These are phyloP conservation scores for Brasilioporus rufonigricans DNA, from an alignment of 768 basidiomycete species.

Conservation along the genomic window DNA sequence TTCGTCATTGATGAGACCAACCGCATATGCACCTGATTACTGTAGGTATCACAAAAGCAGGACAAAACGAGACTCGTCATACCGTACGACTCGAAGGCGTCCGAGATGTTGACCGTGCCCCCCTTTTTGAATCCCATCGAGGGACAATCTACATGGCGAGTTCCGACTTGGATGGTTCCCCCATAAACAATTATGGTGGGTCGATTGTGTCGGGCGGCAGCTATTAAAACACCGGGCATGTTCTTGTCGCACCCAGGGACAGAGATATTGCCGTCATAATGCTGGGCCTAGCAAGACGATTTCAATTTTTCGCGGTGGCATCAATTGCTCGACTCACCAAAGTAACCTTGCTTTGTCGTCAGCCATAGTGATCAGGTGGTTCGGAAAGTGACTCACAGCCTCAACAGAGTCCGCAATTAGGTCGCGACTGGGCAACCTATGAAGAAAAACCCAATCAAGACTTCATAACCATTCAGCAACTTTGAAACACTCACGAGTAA, in stretches of 20 bases:
- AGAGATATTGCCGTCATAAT: slow-evolving; percentile 85
- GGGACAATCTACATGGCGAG: slow-evolving; percentile 76
- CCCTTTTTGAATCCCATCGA: slow-evolving; percentile 75
- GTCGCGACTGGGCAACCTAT: slow-evolving; percentile 80
- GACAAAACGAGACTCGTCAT: not conserved
- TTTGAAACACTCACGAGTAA: slow-evolving; percentile 72
- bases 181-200: slow-evolving; percentile 88
- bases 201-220: slow-evolving; percentile 81
- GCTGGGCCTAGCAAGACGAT: slow-evolving; percentile 58
- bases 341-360: slow-evolving; percentile 42
- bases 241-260: slow-evolving; percentile 92
- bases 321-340: slow-evolving; percentile 38
- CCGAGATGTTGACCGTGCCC: slow-evolving; percentile 81
- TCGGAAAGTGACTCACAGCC: slow-evolving; percentile 45
- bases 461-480: not conserved
- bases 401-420: slow-evolving; percentile 90
- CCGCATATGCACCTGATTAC: slow-evolving; percentile 64
- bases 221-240: slow-evolving; percentile 88
- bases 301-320: not conserved
- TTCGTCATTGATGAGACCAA: slow-evolving; percentile 76
- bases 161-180: slow-evolving; percentile 79
- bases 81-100: slow-evolving; percentile 86
- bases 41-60: not conserved
- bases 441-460: not conserved
- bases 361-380: not conserved